Conservation (phyloP, 2,329 filamentous ascomycete genomes). For the Leptographium lundbergii region DNA sequence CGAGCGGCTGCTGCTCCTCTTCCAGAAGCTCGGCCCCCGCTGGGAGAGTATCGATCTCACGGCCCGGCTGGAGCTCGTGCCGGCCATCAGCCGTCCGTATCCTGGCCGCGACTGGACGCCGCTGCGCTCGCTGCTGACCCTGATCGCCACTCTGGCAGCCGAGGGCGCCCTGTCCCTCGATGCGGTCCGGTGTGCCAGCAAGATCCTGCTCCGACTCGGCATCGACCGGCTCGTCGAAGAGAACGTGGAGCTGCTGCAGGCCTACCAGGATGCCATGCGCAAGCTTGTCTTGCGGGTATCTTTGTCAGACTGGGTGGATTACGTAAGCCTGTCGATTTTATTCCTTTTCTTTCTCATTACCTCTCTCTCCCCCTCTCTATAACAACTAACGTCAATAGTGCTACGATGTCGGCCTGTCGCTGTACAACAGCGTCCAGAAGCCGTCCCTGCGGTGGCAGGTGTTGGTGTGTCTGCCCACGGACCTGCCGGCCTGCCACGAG, state of each 20-base stretch:
- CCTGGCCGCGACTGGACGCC: slow-evolving; percentile 29
- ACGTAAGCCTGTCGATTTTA: slow-evolving; percentile 18
- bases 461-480: slow-evolving; percentile 45
- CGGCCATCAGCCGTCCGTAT: slow-evolving; percentile 14
- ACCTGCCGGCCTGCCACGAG: slow-evolving; percentile 36
- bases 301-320: slow-evolving; percentile 20
- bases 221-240: slow-evolving; percentile 37
- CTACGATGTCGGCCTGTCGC: slow-evolving; percentile 29
- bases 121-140: slow-evolving; percentile 28
- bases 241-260: slow-evolving; percentile 26
- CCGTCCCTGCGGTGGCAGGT: slow-evolving; percentile 42
- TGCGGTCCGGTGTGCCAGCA: slow-evolving; percentile 26
- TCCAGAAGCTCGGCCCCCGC: slow-evolving; percentile 44
- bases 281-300: slow-evolving; percentile 30
- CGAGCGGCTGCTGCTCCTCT: slow-evolving; percentile 36
- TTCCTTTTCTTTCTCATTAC: slow-evolving; percentile 19
- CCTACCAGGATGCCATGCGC: slow-evolving; percentile 30
- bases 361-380: slow-evolving; percentile 4
- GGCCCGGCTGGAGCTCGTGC: slow-evolving; percentile 9
- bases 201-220: slow-evolving; percentile 40
- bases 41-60: slow-evolving; percentile 25
- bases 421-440: slow-evolving; percentile 34
- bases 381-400: slow-evolving; percentile 25
- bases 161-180: slow-evolving; percentile 17
- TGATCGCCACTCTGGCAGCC: slow-evolving; percentile 28